Evolutionary conservation across 768 basidiomycete genomes (phyloP).

Genomic region (Paxillus rubicundulus): DNA sequence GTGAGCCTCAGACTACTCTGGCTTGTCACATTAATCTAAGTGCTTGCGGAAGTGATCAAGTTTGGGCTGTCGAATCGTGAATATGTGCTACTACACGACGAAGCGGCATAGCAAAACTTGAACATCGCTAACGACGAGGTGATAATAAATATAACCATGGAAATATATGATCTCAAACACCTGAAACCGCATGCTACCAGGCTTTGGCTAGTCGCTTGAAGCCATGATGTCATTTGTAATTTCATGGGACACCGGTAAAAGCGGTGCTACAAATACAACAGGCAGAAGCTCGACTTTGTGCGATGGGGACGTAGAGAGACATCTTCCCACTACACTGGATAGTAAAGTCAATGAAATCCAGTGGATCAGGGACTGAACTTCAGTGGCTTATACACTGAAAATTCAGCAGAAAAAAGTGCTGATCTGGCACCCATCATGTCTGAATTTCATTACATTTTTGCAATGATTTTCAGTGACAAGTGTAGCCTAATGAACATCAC

Average conservation of each 20-base stretch:
- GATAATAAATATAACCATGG: neutral
- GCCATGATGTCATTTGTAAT: neutral
- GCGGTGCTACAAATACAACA: neutral
- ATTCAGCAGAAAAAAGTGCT: too few species aligned
- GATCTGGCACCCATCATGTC: too few species aligned
- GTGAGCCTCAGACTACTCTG: constrained; percentile 41
- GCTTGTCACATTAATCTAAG: constrained; percentile 2
- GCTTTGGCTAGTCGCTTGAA: neutral
- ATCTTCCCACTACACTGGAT: neutral
- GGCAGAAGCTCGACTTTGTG: too few species aligned
- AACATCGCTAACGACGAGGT: neutral
- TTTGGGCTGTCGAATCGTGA: constrained; percentile 80
- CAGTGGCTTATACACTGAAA: too few species aligned
- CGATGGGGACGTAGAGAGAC: neutral
- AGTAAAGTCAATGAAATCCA: too few species aligned
- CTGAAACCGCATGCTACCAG: constrained; percentile 1
- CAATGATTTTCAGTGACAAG: too few species aligned
- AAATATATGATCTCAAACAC: neutral
- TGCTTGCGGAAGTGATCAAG: constrained; percentile 62
- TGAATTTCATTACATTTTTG: too few species aligned
- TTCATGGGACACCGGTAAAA: neutral
- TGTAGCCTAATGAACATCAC: too few species aligned
- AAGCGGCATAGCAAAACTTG: constrained; percentile 42
- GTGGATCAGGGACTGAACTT: too few species aligned
- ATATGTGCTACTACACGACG: constrained; percentile 84